These are phyloP conservation scores for Apiospora sp. DNA, from an alignment of 2,329 filamentous ascomycete genomes.

Conservation along the genomic window DNA sequence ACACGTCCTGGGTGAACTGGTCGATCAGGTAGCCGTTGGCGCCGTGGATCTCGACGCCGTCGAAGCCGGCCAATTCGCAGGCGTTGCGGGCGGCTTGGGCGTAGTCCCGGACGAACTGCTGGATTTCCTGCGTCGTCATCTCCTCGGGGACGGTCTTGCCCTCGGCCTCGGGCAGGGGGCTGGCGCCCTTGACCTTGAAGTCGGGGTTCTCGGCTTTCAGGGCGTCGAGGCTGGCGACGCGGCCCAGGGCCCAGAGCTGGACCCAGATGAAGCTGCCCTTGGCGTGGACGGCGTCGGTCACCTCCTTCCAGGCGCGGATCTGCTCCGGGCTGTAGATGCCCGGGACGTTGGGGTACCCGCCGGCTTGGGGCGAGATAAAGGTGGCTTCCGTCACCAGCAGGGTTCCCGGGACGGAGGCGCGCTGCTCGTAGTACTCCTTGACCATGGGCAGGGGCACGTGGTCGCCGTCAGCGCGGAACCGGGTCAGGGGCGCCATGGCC, in stretches of 20 bases:
- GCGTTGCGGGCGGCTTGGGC: constrained; percentile 33
- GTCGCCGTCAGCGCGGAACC: constrained; percentile 53
- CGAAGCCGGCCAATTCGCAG: constrained; percentile 29
- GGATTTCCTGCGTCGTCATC: constrained; percentile 40
- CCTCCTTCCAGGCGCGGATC: constrained; percentile 60
- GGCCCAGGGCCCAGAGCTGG: constrained; percentile 70
- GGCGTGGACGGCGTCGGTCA: constrained; percentile 65
- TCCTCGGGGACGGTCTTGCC: constrained; percentile 25
- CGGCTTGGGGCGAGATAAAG: constrained; percentile 55
- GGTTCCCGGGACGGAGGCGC: constrained; percentile 49
- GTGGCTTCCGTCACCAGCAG: constrained; percentile 65
- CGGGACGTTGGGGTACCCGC: constrained; percentile 56
- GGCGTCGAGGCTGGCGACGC: constrained; percentile 51
- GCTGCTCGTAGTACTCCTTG: constrained; percentile 52
- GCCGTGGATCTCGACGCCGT: constrained; percentile 32
- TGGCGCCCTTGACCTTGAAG: constrained; percentile 32
- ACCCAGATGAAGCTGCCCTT: constrained; percentile 65
- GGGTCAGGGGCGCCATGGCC: constrained; percentile 57
- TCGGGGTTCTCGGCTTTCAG: constrained; percentile 37
- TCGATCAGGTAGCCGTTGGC: constrained; percentile 61
- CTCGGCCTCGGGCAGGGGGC: constrained; percentile 24
- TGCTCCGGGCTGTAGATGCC: constrained; percentile 62
- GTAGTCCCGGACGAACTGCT: constrained; percentile 29
- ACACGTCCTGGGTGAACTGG: constrained; percentile 61
- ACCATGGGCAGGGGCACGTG: constrained; percentile 46